Evolutionary conservation across 306 rosid species (phyloP).

Genomic region (Pyrus communis): DNA sequence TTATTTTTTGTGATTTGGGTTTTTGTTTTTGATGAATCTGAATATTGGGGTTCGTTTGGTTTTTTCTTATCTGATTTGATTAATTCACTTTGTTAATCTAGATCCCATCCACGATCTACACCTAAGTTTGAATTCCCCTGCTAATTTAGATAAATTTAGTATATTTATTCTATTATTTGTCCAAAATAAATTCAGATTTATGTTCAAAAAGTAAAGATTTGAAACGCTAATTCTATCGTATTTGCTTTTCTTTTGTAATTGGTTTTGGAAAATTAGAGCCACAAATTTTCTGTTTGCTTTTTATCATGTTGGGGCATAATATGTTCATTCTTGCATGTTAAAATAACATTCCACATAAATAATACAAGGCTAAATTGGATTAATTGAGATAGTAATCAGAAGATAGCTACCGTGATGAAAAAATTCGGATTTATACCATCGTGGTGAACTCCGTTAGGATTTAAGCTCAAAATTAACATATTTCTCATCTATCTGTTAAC

Average conservation of each 20-base stretch:
- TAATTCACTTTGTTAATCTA: neutral
- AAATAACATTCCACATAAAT: no score
- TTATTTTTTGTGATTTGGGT: neutral
- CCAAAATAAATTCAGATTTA: neutral
- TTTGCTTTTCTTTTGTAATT: neutral
- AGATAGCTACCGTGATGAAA: no score
- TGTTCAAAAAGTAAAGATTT: neutral
- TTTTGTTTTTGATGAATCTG: slow-evolving; percentile 4
- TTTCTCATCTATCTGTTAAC: no score
- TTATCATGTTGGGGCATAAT: neutral
- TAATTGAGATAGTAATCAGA: no score
- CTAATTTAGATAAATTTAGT: no score
- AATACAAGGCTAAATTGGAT: no score
- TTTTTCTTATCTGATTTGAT: slow-evolving; percentile 3
- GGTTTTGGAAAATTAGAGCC: neutral
- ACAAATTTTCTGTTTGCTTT: neutral
- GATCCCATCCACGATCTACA: neutral
- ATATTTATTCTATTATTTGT: no score
- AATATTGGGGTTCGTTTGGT: slow-evolving; percentile 7
- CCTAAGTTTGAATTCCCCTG: no score
- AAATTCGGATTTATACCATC: no score
- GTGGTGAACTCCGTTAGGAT: no score
- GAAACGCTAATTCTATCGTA: neutral
- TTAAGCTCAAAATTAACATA: no score
- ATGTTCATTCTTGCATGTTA: no score